These are phyloP conservation scores for Luzula sylvatica DNA, from an alignment of 176 grass and related monocot genomes.

Conservation along the genomic window DNA sequence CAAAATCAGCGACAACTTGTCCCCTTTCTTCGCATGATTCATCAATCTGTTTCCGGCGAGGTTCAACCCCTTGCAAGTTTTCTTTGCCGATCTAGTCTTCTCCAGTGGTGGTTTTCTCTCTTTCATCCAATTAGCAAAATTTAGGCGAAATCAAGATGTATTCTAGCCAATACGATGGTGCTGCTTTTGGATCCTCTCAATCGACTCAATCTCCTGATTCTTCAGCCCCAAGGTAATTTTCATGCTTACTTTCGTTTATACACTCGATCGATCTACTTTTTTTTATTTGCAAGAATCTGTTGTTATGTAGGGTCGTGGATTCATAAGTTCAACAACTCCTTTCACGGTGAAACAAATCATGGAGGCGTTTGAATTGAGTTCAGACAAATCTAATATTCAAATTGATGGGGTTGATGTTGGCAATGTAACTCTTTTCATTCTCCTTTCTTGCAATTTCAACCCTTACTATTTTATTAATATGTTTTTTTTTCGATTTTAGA, in stretches of 20 bases:
- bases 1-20: no score
- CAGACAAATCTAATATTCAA: slow-evolving; percentile 39
- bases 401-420: slow-evolving; percentile 48
- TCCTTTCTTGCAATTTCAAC: no score
- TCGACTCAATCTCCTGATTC: slow-evolving; percentile 23
- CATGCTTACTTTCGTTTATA: no score
- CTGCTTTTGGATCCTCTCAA: slow-evolving; percentile 16
- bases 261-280: background rate
- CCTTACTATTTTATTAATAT: no score
- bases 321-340: slow-evolving; percentile 33
- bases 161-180: slow-evolving; percentile 24
- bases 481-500: no score
- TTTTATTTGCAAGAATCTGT: slow-evolving; percentile 3
- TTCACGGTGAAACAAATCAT: slow-evolving; percentile 76
- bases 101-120: no score
- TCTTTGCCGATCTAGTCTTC: no score
- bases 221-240: slow-evolving; percentile 20
- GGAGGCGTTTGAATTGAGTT: slow-evolving; percentile 43
- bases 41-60: no score
- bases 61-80: no score
- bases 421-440: slow-evolving; percentile 32
- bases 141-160: no score
- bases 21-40: no score
- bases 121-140: no score
- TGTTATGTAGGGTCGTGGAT: slow-evolving; percentile 40